Base-by-base conservation (phyloP, 441 rosid genomes). In the Eutrema salsugineum region DNA sequence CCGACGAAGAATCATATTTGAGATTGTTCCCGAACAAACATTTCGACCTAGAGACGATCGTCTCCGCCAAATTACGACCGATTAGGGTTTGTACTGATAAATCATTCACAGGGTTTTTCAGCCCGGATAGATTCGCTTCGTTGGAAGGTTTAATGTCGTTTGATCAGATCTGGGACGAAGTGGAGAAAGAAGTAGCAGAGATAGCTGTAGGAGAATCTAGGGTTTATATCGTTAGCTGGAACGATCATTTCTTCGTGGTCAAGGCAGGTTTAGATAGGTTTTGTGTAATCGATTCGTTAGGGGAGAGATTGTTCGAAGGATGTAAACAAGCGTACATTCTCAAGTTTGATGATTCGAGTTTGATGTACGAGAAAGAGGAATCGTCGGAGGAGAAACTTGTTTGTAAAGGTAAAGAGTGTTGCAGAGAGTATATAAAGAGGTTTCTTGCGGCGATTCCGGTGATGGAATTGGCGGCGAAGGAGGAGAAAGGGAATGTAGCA, bases 221-320 rank as follows among this genome's bases (percentile, higher is more conserved):
- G 60, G 75, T 90, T 63, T 88, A 87, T 58, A 80, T 90, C 1
- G 84, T 84, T 12, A 85, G 90, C 44, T 90, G 96, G 91, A 90
- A 88, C 65, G 96, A 88, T 80, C 96, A 90, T 80, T 87, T 88
- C 88, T 88, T 87, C 5, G 87, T 91, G 66, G 46, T 91, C 70
- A 87, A 84, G 58, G 88, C 79, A 7, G 85, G 71, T 58, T 33
- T 42, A 2, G 60, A 82, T 35, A 84, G 86, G 1, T 88, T 57
- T 48, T 91, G 72, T 20, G 78, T 87, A 9, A 79, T 88, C 2
- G 92, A 88, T 39, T 85, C 97, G 0, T 76, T 88, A 55, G 91
- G 92, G 3, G 92, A 88, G 63, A 78, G 97, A 35, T 81, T 91
- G 5, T 84, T 77, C 5, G 92, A 87, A 69, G 97, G 91, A 3